Evolutionary conservation across 2,329 filamentous ascomycete species (phyloP), one percentile per base, ranked within the genome.

Genomic region (Arthrobotrys megalospora): DNA sequence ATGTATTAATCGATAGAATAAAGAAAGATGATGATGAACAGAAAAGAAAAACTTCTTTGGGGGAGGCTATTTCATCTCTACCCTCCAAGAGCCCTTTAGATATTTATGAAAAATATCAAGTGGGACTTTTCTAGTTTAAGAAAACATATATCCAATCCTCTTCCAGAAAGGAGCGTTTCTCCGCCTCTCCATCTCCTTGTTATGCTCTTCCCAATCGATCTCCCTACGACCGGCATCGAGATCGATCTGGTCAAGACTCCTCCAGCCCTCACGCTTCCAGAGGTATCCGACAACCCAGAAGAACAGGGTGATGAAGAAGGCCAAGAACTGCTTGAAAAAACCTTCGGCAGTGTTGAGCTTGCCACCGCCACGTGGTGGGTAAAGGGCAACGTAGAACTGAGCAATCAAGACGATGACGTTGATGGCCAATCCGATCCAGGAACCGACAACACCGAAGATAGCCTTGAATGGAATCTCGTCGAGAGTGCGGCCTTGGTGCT

Each of bases 391-490:
- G 81, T 84, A 87, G 83, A 81, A 82, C 82, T 89, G 88, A 47
- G 88, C 88, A 16, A 87, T 83, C 32, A 90, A 83, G 34, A 88
- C 86, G 32, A 90, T 76, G 34, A 86, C 78, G 81, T 88, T 89
- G 63, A 92, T 85, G 62, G 82, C 64, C 8, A 92, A 85, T 19
- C 91, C 90, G 12, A 91, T 45, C 83, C 86, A 92, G 0, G 90
- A 91, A 19, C 91, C 91, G 1, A 83, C 85, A 6, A 91, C 85
- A 70, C 91, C 91, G 55, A 88, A 86, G 60, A 87, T 84, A 16
- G 90, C 89, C 45, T 84, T 84, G 85, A 90, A 93, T 0, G 90
- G 89, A 3, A 93, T 87, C 82, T 91, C 89, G n/a, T 91, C 89
- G 3, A 91, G 83, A 1, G 85, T 86, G 81, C 88, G 89, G 24